These are phyloP conservation scores for Lichtheimia ornata DNA, from an alignment of 371 early-diverging fungal genomes.

Conservation along the genomic window DNA sequence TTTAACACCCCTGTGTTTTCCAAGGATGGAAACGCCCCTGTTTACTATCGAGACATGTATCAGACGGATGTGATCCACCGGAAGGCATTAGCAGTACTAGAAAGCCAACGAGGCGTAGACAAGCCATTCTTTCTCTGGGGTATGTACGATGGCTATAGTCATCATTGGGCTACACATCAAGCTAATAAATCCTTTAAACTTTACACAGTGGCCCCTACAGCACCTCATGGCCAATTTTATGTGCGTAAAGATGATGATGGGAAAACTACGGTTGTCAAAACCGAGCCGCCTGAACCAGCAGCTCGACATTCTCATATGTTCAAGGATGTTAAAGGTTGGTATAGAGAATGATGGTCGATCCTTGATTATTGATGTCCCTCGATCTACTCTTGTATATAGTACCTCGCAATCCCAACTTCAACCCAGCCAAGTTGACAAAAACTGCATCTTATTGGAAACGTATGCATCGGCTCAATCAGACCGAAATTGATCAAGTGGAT, in stretches of 20 bases:
- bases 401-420: conserved; percentile 65
- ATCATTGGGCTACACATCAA: too few species aligned
- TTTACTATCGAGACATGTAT: conserved; percentile 48
- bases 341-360: not conserved
- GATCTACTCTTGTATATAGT: too few species aligned
- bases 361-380: conserved; percentile 4
- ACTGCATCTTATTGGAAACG: conserved; percentile 55
- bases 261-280: conserved; percentile 15
- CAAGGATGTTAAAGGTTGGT: conserved; percentile 46
- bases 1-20: conserved; percentile 63
- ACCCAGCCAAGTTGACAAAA: conserved; percentile 54
- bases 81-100: conserved; percentile 53
- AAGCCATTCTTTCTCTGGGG: conserved; percentile 63
- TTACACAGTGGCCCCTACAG: conserved; percentile 13
- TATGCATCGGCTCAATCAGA: conserved; percentile 39
- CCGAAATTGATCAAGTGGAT: conserved; percentile 47
- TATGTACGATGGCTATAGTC: conserved; percentile 18
- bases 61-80: conserved; percentile 67
- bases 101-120: conserved; percentile 38
- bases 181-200: too few species aligned
- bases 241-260: conserved; percentile 9
- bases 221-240: conserved; percentile 38
- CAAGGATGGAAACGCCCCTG: conserved; percentile 54
- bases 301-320: conserved; percentile 54
- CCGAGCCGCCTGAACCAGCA: conserved; percentile 50